phyloP scores from a whole-genome alignment of 306 rosid species.

The Casuarina equisetifolia region DNA sequence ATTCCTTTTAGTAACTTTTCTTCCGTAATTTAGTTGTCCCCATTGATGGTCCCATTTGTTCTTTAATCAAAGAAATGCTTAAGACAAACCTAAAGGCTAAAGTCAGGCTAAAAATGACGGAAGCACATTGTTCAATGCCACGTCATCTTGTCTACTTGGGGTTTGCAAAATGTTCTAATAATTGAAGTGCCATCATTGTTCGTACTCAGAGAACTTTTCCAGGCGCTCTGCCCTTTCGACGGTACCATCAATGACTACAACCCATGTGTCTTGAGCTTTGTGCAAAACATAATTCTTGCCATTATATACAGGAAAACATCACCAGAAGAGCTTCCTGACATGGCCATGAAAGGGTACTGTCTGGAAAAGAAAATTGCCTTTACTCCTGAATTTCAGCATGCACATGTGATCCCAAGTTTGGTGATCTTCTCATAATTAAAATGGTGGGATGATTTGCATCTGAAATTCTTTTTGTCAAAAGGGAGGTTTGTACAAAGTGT shows the following conservation, averaged over 20 bases:
- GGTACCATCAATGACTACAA: neutral
- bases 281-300: neutral
- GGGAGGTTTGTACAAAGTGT: too few species aligned
- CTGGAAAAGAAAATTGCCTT: too few species aligned
- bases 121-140: neutral
- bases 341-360: too few species aligned
- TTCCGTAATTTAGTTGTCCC: constrained; percentile 2
- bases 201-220: too few species aligned
- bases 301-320: neutral
- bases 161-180: neutral
- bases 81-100: neutral
- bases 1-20: neutral
- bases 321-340: neutral
- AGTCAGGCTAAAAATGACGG: neutral
- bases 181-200: neutral
- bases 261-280: neutral
- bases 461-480: too few species aligned
- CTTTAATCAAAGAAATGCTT: neutral
- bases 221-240: neutral
- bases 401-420: too few species aligned
- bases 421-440: too few species aligned
- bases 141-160: neutral
- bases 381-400: too few species aligned
- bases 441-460: too few species aligned
- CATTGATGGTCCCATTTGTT: neutral